Conservation (phyloP, 345 rosid genomes). For the Boechera divaricarpa region DNA sequence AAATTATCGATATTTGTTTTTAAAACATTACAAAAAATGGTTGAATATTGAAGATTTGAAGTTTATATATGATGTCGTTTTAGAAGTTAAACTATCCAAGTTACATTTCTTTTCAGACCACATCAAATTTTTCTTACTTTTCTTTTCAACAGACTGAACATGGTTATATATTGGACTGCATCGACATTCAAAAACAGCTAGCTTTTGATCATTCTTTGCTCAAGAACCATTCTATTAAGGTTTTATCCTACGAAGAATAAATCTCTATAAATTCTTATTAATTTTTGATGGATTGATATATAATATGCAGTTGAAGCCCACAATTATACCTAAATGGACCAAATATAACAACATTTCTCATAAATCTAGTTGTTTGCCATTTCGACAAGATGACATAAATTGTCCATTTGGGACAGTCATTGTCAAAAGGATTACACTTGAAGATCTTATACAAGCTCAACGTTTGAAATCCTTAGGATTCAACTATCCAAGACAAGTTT, state of each 20-base stretch:
- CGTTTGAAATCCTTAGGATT: not conserved
- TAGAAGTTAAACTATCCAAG: not conserved
- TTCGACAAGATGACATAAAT: constrained; percentile 3
- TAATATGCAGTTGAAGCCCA: constrained; percentile 21
- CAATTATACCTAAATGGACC: constrained; percentile 24
- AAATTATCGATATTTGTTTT: not conserved
- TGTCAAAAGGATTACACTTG: constrained; percentile 5
- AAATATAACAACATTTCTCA: constrained; percentile 1
- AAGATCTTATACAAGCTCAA: constrained; percentile 19
- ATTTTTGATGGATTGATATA: not conserved
- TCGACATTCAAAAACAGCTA: constrained; percentile 40
- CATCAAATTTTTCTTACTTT: not conserved
- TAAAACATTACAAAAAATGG: not conserved
- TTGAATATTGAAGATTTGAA: not conserved
- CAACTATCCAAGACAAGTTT: not conserved
- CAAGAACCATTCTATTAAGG: constrained; percentile 43
- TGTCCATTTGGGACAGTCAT: constrained; percentile 33
- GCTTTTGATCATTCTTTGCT: constrained; percentile 40
- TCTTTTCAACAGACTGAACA: constrained; percentile 27
- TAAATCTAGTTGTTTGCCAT: not conserved
- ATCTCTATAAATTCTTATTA: not conserved
- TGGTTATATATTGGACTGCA: constrained; percentile 44
- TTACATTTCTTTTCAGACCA: not conserved
- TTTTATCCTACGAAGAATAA: not conserved
- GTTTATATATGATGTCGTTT: not conserved